Base-by-base conservation (phyloP, 2,329 filamentous ascomycete species). In the Fusarium chaquense region DNA sequence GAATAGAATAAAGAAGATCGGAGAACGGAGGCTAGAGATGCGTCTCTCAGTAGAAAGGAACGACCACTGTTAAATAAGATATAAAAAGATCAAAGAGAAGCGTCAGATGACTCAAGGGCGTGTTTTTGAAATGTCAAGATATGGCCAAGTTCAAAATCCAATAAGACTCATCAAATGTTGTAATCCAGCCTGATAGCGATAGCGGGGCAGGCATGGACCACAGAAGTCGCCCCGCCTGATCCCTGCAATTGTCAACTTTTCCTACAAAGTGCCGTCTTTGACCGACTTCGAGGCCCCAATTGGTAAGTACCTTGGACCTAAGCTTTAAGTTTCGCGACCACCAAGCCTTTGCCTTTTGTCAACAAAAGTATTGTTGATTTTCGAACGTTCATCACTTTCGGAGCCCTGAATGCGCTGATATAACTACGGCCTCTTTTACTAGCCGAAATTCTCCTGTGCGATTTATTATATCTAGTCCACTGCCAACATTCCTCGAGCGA, bases 141-240 rank as follows among this genome's bases (percentile, higher is more conserved):
- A 51, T 65, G 60, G 64, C 58, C 64, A 60, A 71, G 56, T 69
- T 55, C 55, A 56, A 69, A 40, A 54, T 40, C 61, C 45, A 49
- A 65, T 65, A 47, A 61, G 64, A 58, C 62, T 60, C 58, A 50
- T 40, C 54, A 57, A 63, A 62, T 49, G 53, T 60, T 65, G 56
- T 61, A 59, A 69, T 59, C 69, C 61, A 47, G 45, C 53, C 49
- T 61, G 69, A 51, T 51, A 51, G 49, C 69, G 72, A 67, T 63
- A 74, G 70, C 72, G 72, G 72, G 72, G 72, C 70, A 74, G 49
- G 56, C 43, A 45, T 44, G 62, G 57, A 40, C 43, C 67, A 50
- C 55, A 55, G 58, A 45, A 59, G 24, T 33, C 73, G 75, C 75
- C 75, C 75, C 73, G 68, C 75, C 71, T 74, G 36, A 73, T 73